Evolutionary conservation across 495 filamentous ascomycete genomes (phyloP).

Genomic region (Ramalina intermedia): DNA sequence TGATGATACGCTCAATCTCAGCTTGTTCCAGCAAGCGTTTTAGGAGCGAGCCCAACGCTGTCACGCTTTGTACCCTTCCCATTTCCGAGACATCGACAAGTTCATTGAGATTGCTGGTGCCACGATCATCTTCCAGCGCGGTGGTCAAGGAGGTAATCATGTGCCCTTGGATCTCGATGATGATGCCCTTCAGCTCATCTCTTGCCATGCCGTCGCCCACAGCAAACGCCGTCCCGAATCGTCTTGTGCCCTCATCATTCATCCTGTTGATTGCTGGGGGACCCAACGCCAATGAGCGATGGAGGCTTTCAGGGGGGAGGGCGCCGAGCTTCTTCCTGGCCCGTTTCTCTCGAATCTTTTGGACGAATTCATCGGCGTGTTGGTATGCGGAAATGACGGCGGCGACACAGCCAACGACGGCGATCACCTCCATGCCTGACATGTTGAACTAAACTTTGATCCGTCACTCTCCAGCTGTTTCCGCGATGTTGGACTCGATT

Average conservation of each 20-base stretch:
- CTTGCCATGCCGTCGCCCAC: slow-evolving; percentile 17
- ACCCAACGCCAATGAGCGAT: slow-evolving; percentile 8
- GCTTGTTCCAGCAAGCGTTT: slow-evolving; percentile 7
- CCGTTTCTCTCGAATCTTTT: slow-evolving; percentile 12
- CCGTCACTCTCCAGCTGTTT: too few relatives aligned
- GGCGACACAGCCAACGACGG: slow-evolving; percentile 10
- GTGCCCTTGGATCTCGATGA: slow-evolving; percentile 9
- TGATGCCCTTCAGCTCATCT: slow-evolving; percentile 4
- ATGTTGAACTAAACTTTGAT: not conserved
- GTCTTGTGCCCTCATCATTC: slow-evolving; percentile 5
- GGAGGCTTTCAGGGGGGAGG: slow-evolving; percentile 4
- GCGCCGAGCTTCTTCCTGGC: slow-evolving; percentile 5
- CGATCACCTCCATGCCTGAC: slow-evolving; percentile 12
- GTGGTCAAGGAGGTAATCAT: slow-evolving; percentile 7
- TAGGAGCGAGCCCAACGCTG: slow-evolving; percentile 7
- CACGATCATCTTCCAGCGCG: slow-evolving; percentile 12
- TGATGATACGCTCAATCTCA: not conserved
- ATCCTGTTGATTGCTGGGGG: slow-evolving; percentile 6
- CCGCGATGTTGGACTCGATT: too few relatives aligned
- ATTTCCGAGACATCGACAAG: slow-evolving; percentile 12
- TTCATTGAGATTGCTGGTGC: slow-evolving; percentile 3
- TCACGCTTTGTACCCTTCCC: slow-evolving; percentile 12
- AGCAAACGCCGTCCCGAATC: slow-evolving; percentile 6
- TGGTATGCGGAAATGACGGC: slow-evolving; percentile 12
- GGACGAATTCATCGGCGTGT: slow-evolving; percentile 8